Percentiles rank a stretch among this genome's conserved stretches.
Conservation (phyloP, 192 early-diverging fungal genomes). For the Phlyctochytrium bullatum region DNA sequence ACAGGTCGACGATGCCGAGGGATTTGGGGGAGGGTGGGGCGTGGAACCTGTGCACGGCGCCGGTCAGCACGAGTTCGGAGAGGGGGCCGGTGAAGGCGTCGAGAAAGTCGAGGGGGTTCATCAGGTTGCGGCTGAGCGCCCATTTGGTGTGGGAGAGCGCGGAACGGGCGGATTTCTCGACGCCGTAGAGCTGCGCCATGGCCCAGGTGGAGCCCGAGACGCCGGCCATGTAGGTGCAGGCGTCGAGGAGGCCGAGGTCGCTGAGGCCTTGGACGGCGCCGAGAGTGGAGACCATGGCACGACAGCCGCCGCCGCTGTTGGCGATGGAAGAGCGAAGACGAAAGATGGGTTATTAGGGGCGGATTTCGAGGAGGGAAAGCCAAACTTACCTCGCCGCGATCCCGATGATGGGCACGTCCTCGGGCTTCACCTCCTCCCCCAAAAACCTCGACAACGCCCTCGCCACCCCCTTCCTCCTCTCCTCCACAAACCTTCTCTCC, state of each 20-base stretch:
- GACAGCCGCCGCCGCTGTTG: conserved; percentile 35
- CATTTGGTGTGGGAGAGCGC: conserved; percentile 9
- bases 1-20: conserved; percentile 34
- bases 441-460: conserved; percentile 23
- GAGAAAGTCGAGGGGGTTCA: conserved; percentile 22
- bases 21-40: neutral
- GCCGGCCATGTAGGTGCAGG: conserved; percentile 28
- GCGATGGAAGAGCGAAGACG: too few species aligned
- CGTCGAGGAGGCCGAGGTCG: conserved; percentile 18
- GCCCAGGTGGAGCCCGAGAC: conserved; percentile 41
- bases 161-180: conserved; percentile 2
- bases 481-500: conserved; percentile 10
- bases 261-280: conserved; percentile 20
- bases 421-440: conserved; percentile 22
- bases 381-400: conserved; percentile 30
- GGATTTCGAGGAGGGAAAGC: neutral
- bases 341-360: too few species aligned
- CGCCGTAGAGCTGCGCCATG: conserved; percentile 29
- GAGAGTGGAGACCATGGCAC: conserved; percentile 35
- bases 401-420: conserved; percentile 29
- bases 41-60: conserved; percentile 24
- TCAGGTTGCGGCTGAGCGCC: conserved; percentile 25
- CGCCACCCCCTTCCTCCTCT: conserved; percentile 5
- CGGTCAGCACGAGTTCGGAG: conserved; percentile 17
- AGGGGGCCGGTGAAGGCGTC: conserved; percentile 10